Evolutionary conservation across 495 filamentous ascomycete genomes (phyloP).

Genomic region (Trichodelitschia bisporula): DNA sequence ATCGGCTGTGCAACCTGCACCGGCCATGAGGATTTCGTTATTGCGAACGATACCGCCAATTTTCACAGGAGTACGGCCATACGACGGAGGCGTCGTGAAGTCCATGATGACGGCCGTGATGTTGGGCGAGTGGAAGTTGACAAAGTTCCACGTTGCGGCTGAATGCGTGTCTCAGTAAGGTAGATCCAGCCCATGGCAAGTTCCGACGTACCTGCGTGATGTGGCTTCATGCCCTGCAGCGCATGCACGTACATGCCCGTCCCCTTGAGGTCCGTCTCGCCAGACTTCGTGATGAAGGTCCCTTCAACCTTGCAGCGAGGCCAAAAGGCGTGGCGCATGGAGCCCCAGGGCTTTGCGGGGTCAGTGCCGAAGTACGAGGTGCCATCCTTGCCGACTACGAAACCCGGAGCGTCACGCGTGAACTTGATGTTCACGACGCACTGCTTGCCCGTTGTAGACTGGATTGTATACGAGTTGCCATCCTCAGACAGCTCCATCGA

Average conservation of each 20-base stretch:
- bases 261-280: slow-evolving; percentile 63
- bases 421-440: slow-evolving; percentile 45
- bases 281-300: slow-evolving; percentile 57
- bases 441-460: slow-evolving; percentile 52
- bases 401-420: slow-evolving; percentile 52
- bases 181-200: slow-evolving; percentile 1
- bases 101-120: slow-evolving; percentile 88
- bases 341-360: slow-evolving; percentile 63
- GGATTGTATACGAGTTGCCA: slow-evolving; percentile 56
- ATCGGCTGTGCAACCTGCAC: slow-evolving; percentile 28
- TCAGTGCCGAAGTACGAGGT: slow-evolving; percentile 72
- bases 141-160: slow-evolving; percentile 86
- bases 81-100: slow-evolving; percentile 83
- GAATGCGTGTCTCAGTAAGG: slow-evolving; percentile 3
- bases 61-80: slow-evolving; percentile 67
- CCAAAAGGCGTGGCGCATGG: slow-evolving; percentile 84
- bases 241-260: slow-evolving; percentile 54
- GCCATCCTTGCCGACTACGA: slow-evolving; percentile 68
- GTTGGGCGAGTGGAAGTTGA: slow-evolving; percentile 67
- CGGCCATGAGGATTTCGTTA: slow-evolving; percentile 52
- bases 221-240: slow-evolving; percentile 95
- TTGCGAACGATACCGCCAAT: slow-evolving; percentile 66
- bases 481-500: slow-evolving; percentile 67
- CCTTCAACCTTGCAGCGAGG: slow-evolving; percentile 62
- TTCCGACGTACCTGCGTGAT: slow-evolving; percentile 48